Conservation (phyloP, 2,329 filamentous ascomycete genomes). For the Nannizziopsis barbatae region DNA sequence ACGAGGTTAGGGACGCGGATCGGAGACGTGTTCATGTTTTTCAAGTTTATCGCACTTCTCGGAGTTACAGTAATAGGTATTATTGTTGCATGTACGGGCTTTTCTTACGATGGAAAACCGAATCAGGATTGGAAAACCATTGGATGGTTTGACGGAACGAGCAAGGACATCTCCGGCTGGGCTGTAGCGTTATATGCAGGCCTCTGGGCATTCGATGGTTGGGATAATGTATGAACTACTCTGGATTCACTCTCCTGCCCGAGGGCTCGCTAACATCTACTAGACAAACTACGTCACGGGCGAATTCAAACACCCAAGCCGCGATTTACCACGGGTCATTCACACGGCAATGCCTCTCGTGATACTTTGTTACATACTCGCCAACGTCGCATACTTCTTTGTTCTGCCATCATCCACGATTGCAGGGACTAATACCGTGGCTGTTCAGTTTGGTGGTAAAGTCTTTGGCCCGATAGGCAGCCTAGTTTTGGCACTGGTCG, state of each 20-base stretch:
- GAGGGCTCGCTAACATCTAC: constrained; percentile 8
- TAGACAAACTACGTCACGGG: constrained; percentile 96
- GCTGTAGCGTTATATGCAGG: constrained; percentile 91
- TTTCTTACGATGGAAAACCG: constrained; percentile 62
- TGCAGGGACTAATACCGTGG: constrained; percentile 86
- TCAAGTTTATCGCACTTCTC: constrained; percentile 85
- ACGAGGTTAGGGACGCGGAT: constrained; percentile 77
- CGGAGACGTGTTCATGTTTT: constrained; percentile 89
- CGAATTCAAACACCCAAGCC: constrained; percentile 82
- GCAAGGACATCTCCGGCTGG: constrained; percentile 68
- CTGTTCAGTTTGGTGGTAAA: constrained; percentile 79
- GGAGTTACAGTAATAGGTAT: constrained; percentile 80
- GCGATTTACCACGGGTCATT: constrained; percentile 86
- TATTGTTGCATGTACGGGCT: constrained; percentile 76
- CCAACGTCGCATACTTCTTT: constrained; percentile 88
- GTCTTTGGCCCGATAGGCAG: constrained; percentile 80
- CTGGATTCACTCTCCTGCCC: neutral
- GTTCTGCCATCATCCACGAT: constrained; percentile 73
- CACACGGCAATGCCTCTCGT: constrained; percentile 94
- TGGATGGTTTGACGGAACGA: constrained; percentile 82
- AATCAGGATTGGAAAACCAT: constrained; percentile 77
- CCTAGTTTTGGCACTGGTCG: constrained; percentile 74
- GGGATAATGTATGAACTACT: constrained; percentile 70
- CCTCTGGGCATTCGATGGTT: constrained; percentile 95
- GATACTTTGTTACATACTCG: constrained; percentile 78